Conservation (phyloP, 2,329 filamentous ascomycete species). For the Neofusicoccum kwambonambiense region DNA sequence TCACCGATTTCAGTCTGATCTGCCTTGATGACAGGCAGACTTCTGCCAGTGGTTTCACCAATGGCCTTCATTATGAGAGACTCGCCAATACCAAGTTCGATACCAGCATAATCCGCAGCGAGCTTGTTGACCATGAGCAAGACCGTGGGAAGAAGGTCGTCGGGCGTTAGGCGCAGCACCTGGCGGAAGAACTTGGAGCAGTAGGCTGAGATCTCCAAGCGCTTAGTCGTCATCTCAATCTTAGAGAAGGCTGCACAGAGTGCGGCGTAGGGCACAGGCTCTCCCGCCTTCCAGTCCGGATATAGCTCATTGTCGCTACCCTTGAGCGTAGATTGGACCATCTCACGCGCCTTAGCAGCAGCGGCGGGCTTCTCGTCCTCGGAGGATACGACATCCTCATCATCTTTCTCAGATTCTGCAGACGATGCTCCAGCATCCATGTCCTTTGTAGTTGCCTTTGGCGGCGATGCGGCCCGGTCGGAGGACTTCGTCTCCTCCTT, state of each 20-base stretch:
- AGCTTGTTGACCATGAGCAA: constrained; percentile 98
- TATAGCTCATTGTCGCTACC: constrained; percentile 74
- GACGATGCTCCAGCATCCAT: neutral
- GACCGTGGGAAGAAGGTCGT: constrained; percentile 83
- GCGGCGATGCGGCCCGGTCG: neutral
- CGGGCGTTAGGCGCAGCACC: constrained; percentile 85
- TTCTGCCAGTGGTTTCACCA: constrained; percentile 88
- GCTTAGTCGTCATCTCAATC: constrained; percentile 91
- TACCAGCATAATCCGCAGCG: constrained; percentile 91
- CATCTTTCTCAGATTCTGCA: constrained; percentile 27
- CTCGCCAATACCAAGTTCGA: constrained; percentile 97
- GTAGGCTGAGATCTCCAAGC: constrained; percentile 82
- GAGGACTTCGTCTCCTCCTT: neutral
- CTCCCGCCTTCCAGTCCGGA: constrained; percentile 87
- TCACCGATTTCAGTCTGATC: constrained; percentile 97
- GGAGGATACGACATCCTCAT: constrained; percentile 51
- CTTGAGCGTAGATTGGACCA: constrained; percentile 74
- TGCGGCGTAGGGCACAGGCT: constrained; percentile 90
- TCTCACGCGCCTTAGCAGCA: constrained; percentile 73
- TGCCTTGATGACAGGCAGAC: constrained; percentile 82
- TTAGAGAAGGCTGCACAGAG: constrained; percentile 93
- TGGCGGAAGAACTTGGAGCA: constrained; percentile 90
- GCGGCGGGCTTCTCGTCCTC: constrained; percentile 67
- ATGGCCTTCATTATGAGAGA: constrained; percentile 99
- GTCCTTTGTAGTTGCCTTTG: neutral